These are phyloP conservation scores for Aspergillaceae sp. DNA, from an alignment of 2,329 filamentous ascomycete species.

Conservation along the genomic window DNA sequence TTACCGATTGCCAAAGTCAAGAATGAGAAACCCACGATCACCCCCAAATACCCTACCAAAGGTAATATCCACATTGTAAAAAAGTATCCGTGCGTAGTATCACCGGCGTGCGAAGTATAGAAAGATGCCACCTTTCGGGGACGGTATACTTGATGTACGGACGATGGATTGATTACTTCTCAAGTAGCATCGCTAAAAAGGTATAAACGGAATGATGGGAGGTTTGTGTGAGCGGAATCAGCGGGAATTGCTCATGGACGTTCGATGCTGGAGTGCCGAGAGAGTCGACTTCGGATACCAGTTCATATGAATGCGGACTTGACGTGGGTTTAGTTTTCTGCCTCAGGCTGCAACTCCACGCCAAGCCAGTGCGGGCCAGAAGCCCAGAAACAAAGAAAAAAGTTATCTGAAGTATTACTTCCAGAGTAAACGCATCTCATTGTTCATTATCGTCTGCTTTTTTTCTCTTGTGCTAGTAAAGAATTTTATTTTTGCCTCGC, in stretches of 20 bases:
- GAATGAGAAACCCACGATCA: slow-evolving; percentile 83
- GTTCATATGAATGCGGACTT: too few relatives aligned
- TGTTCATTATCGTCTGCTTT: too few relatives aligned
- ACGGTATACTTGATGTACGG: too few relatives aligned
- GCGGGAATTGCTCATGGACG: too few relatives aligned
- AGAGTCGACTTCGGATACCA: too few relatives aligned
- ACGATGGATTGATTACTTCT: too few relatives aligned
- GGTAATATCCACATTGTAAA: slow-evolving; percentile 86
- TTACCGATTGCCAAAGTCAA: slow-evolving; percentile 85
- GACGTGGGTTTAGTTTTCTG: not conserved
- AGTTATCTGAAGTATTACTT: too few relatives aligned
- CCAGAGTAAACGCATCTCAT: too few relatives aligned
- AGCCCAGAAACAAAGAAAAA: not conserved
- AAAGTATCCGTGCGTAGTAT: not conserved
- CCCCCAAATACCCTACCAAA: slow-evolving; percentile 78
- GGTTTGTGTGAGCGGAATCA: too few relatives aligned
- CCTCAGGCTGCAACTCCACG: not conserved
- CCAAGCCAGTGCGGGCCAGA: not conserved
- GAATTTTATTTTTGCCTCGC: not conserved
- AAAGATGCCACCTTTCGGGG: not conserved
- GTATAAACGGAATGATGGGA: too few relatives aligned
- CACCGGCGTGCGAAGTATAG: not conserved
- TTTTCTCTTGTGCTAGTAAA: too few relatives aligned
- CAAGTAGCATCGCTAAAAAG: not conserved
- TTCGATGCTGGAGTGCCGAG: too few relatives aligned